These are phyloP conservation scores for Adansonia grandidieri DNA, from an alignment of 441 rosid genomes.

Conservation along the genomic window DNA sequence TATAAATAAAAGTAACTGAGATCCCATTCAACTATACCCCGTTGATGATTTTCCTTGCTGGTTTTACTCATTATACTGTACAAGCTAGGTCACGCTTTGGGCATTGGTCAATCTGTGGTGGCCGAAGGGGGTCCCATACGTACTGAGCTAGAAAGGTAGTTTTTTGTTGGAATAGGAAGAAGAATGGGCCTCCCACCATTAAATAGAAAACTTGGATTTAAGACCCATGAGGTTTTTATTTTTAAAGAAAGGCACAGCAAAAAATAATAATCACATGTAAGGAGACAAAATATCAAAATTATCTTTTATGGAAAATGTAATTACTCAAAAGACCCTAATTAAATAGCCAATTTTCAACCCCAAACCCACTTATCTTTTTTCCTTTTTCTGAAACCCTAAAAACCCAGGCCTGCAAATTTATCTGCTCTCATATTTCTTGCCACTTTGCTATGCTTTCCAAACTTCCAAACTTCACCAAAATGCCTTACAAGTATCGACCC, in stretches of 20 bases:
- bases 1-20: too few species aligned
- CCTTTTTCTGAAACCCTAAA: too few species aligned
- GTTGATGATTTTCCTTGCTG: not conserved
- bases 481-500: slow-evolving; percentile 44
- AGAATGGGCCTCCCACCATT: not conserved
- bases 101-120: not conserved
- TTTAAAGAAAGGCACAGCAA: too few species aligned
- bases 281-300: too few species aligned
- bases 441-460: slow-evolving; percentile 30
- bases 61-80: not conserved
- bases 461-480: slow-evolving; percentile 31
- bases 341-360: too few species aligned
- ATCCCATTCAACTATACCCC: not conserved
- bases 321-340: too few species aligned
- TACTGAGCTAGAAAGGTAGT: not conserved
- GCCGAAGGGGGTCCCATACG: not conserved
- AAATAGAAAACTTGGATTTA: too few species aligned
- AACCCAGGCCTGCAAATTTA: not conserved
- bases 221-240: too few species aligned
- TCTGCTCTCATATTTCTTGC: slow-evolving; percentile 28
- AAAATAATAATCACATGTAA: not conserved
- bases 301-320: too few species aligned
- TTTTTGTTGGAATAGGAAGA: not conserved
- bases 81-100: too few species aligned
- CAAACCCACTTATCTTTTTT: too few species aligned